phyloP scores from a whole-genome alignment of 805 yeast species.

The Pichia sporocuriosa region DNA sequence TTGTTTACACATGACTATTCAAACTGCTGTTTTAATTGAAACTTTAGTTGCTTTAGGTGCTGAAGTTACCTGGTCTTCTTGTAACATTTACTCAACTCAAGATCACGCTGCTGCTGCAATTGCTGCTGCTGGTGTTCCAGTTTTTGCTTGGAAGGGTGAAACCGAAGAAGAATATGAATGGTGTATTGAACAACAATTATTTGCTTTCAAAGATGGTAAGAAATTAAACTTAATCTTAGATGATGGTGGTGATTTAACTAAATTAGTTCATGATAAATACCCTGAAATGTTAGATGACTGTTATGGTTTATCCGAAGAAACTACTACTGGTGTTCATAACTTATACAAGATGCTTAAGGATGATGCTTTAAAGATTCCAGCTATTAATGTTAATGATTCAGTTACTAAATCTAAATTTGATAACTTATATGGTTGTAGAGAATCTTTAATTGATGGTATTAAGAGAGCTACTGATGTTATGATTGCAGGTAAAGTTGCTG shows the following conservation, averaged over 20 bases:
- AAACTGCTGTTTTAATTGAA: conserved; percentile 98
- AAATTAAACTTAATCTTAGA: conserved; percentile 95
- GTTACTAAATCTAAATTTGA: conserved; percentile 99
- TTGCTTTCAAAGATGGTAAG: conserved; percentile 92
- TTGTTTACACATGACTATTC: conserved; percentile 98
- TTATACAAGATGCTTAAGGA: conserved; percentile 93
- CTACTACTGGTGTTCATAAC: conserved; percentile 99
- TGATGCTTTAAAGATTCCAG: conserved; percentile 89
- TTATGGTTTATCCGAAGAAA: conserved; percentile 96
- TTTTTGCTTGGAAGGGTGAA: conserved; percentile 99
- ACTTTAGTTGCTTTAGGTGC: conserved; percentile 97
- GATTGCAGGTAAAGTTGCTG: conserved; percentile 99
- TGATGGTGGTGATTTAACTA: conserved; percentile 98
- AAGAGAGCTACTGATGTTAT: conserved; percentile 99
- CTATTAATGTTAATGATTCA: conserved; percentile 97
- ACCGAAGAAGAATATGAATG: conserved; percentile 98
- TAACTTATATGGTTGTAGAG: conserved; percentile 99
- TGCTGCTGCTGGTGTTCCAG: conserved; percentile 99
- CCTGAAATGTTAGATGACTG: conserved; percentile 95
- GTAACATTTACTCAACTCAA: conserved; percentile 99
- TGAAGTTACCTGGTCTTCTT: conserved; percentile 98
- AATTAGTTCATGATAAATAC: conserved; percentile 94
- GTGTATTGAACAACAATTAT: conserved; percentile 99
- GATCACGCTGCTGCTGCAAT: conserved; percentile 99
- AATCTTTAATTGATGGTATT: conserved; percentile 96